phyloP scores from a whole-genome alignment of 2,329 filamentous ascomycete species.

The Penicillium sp. region DNA sequence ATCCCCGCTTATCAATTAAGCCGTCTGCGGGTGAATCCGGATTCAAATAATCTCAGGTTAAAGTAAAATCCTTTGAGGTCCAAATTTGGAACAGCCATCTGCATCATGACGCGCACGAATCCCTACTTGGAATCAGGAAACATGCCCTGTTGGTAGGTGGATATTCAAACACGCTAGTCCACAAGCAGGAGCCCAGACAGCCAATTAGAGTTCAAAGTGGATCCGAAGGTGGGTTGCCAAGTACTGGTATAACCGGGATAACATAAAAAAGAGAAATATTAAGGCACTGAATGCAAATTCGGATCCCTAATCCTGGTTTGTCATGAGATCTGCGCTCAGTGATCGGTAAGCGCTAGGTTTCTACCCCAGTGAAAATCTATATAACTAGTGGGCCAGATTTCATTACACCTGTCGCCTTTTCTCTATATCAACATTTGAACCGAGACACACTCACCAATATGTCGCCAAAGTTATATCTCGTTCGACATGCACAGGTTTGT shows the following conservation, averaged over 20 bases:
- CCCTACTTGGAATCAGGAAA: not conserved
- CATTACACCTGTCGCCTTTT: not conserved
- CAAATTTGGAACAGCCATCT: not conserved
- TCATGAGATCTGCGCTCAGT: not conserved
- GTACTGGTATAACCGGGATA: not conserved
- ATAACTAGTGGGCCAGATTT: not conserved
- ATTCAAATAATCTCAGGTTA: not conserved
- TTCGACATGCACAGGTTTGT: conserved; percentile 9
- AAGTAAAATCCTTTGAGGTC: not conserved
- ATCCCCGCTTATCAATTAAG: not conserved
- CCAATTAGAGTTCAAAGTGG: not conserved
- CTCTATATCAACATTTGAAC: not conserved
- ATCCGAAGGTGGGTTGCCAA: not conserved
- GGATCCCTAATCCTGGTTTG: not conserved
- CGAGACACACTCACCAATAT: not conserved
- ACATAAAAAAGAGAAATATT: not conserved
- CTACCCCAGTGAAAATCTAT: not conserved
- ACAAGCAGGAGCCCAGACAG: not conserved
- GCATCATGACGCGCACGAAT: not conserved
- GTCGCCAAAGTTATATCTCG: conserved; percentile 7
- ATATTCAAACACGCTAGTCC: not conserved
- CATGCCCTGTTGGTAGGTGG: not conserved
- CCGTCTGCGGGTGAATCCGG: not conserved
- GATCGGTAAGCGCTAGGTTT: not conserved
- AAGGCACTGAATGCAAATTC: not conserved